Percentiles rank a stretch among this genome's conserved stretches.
These are phyloP conservation scores for Lactarius hatsudake DNA, from an alignment of 768 basidiomycete genomes.

Conservation along the genomic window DNA sequence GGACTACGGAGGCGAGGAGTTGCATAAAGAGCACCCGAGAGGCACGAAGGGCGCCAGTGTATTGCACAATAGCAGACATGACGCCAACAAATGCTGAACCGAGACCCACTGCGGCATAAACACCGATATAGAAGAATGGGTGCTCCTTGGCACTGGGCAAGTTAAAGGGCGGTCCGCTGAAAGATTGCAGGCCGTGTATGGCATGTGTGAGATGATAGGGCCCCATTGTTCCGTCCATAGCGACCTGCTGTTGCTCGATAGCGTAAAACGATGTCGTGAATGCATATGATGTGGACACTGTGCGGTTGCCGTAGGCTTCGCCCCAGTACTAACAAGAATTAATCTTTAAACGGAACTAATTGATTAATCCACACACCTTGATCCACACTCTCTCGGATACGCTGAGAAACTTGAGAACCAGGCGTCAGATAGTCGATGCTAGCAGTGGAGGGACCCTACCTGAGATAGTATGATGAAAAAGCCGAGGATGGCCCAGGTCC, in stretches of 20 bases:
- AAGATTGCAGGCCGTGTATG: slow-evolving; percentile 21
- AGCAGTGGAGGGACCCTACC: slow-evolving; percentile 14
- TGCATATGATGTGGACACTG: slow-evolving; percentile 22
- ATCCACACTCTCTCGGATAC: slow-evolving; percentile 73
- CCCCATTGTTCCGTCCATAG: slow-evolving; percentile 29
- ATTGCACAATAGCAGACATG: slow-evolving; percentile 50
- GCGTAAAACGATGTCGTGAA: slow-evolving; percentile 27
- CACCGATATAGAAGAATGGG: slow-evolving; percentile 68
- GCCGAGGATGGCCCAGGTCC: slow-evolving; percentile 58
- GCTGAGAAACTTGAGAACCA: slow-evolving; percentile 41
- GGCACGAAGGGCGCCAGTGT: slow-evolving; percentile 51
- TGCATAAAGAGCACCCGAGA: slow-evolving; percentile 42
- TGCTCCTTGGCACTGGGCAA: slow-evolving; percentile 53
- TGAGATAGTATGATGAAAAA: slow-evolving; percentile 46
- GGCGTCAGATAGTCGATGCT: background rate
- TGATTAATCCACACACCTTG: slow-evolving; percentile 41
- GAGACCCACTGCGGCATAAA: slow-evolving; percentile 63
- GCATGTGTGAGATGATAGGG: slow-evolving; percentile 28
- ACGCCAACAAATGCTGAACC: slow-evolving; percentile 47
- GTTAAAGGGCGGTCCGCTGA: slow-evolving; percentile 1
- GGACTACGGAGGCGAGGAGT: slow-evolving; percentile 66
- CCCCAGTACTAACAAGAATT: slow-evolving; percentile 47
- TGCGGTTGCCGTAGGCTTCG: slow-evolving; percentile 47
- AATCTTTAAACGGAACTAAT: background rate
- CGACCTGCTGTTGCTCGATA: slow-evolving; percentile 31